Percentiles rank a stretch among this genome's conserved stretches.
These are phyloP conservation scores for Corinectria fuckeliana DNA, from an alignment of 2,329 filamentous ascomycete genomes.

Conservation along the genomic window DNA sequence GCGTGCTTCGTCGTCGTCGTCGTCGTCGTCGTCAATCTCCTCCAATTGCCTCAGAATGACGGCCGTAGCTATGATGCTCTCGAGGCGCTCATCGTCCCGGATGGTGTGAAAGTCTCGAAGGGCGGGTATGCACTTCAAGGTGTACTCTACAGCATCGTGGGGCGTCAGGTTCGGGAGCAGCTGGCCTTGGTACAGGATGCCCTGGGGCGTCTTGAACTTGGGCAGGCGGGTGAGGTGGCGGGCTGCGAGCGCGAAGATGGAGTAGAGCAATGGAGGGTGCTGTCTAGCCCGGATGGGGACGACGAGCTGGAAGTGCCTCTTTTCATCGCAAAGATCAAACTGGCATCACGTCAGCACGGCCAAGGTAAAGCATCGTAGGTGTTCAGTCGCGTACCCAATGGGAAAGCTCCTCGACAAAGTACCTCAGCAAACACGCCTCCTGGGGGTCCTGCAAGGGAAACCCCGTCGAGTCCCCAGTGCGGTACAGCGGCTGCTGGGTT, in stretches of 20 bases:
- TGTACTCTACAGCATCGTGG: slow-evolving; percentile 50
- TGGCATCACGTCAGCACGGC: slow-evolving; percentile 25
- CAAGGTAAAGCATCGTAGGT: fast-evolving
- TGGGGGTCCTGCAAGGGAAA: slow-evolving; percentile 45
- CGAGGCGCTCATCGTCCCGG: slow-evolving; percentile 47
- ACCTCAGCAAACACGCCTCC: slow-evolving; percentile 47
- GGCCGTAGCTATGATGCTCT: slow-evolving; percentile 49
- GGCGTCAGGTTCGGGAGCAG: slow-evolving; percentile 44
- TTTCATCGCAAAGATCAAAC: slow-evolving; percentile 50
- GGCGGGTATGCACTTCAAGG: slow-evolving; percentile 48
- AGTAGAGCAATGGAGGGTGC: slow-evolving; percentile 48
- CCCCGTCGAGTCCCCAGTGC: background rate
- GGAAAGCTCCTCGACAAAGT: slow-evolving; percentile 49
- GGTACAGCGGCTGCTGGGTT: slow-evolving; percentile 10
- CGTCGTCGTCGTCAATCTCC: slow-evolving; percentile 50
- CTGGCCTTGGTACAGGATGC: slow-evolving; percentile 48
- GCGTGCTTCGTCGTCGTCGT: slow-evolving; percentile 36
- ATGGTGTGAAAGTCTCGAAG: slow-evolving; percentile 46
- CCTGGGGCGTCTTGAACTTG: slow-evolving; percentile 45
- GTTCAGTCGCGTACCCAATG: slow-evolving; percentile 43
- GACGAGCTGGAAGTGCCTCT: slow-evolving; percentile 48
- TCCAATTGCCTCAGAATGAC: slow-evolving; percentile 50
- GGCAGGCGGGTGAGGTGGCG: slow-evolving; percentile 48
- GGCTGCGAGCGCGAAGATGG: slow-evolving; percentile 49
- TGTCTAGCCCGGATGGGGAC: slow-evolving; percentile 45